phyloP scores from a whole-genome alignment of 768 basidiomycete species.

The Cystobasidium onofrii region DNA sequence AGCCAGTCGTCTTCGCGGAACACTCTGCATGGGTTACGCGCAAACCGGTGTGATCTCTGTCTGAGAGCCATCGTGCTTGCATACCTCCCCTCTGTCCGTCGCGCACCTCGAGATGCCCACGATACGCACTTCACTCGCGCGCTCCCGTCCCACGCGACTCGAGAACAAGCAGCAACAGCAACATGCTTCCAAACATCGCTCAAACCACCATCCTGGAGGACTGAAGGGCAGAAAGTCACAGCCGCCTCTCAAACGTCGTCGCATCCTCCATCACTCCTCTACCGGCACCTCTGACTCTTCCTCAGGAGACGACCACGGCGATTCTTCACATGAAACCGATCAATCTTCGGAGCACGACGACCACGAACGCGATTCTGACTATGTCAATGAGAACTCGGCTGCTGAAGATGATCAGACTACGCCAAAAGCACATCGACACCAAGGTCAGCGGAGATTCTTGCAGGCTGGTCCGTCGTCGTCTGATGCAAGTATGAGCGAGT shows the following conservation, averaged over 20 bases:
- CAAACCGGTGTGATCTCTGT: not conserved
- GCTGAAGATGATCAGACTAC: conserved; percentile 4
- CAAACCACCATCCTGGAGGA: not conserved
- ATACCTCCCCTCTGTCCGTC: not conserved
- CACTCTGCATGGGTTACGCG: not conserved
- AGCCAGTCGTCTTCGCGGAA: not conserved
- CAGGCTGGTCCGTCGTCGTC: not conserved
- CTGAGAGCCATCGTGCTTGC: not conserved
- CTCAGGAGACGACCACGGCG: conserved; percentile 16
- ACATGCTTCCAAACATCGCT: not conserved
- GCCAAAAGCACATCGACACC: not conserved
- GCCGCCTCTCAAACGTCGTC: conserved; percentile 16
- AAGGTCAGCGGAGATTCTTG: not conserved
- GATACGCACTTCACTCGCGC: not conserved
- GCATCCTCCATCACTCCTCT: conserved; percentile 14
- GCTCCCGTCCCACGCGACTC: not conserved
- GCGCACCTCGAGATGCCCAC: not conserved
- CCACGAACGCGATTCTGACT: conserved; percentile 21
- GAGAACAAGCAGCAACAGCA: not conserved
- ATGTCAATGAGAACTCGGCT: not conserved
- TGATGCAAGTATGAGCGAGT: not conserved
- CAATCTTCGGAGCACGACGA: conserved; percentile 18
- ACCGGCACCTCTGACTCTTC: not conserved
- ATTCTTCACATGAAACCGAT: not conserved
- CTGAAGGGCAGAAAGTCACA: not conserved